phyloP scores from a whole-genome alignment of 345 rosid species.

The Aquilaria sinensis region DNA sequence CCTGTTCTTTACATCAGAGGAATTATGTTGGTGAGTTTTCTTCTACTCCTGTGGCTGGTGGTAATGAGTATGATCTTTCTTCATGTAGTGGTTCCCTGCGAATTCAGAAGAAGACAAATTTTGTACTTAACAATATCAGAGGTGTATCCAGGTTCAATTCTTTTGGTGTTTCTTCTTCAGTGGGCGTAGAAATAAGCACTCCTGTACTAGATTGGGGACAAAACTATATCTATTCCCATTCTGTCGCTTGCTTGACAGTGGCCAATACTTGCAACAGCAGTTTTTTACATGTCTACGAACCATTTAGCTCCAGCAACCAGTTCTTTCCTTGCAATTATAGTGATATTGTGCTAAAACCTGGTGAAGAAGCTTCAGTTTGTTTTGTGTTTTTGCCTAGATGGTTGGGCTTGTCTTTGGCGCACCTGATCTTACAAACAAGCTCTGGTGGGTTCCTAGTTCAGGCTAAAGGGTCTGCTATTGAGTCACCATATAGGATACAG shows the following conservation, averaged over 20 bases:
- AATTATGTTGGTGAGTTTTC: constrained; percentile 28
- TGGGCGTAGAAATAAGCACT: constrained; percentile 43
- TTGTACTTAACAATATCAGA: constrained; percentile 21
- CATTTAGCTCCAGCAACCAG: constrained; percentile 49
- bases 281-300: constrained; percentile 49
- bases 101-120: constrained; percentile 22
- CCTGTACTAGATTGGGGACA: constrained; percentile 56
- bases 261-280: constrained; percentile 55
- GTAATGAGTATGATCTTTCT: constrained; percentile 33
- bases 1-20: constrained; percentile 43
- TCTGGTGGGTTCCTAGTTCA: constrained; percentile 64
- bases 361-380: constrained; percentile 56
- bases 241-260: constrained; percentile 49
- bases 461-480: constrained; percentile 50
- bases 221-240: constrained; percentile 41
- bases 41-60: constrained; percentile 17
- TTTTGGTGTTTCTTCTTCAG: constrained; percentile 24
- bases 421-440: constrained; percentile 56
- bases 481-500: constrained; percentile 49
- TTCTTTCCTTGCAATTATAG: constrained; percentile 64
- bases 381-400: constrained; percentile 60
- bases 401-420: constrained; percentile 52
- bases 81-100: constrained; percentile 33
- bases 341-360: constrained; percentile 44
- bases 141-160: constrained; percentile 29